phyloP scores from a whole-genome alignment of 2,329 filamentous ascomycete genomes.

The Aspergillus costaricaensis region DNA sequence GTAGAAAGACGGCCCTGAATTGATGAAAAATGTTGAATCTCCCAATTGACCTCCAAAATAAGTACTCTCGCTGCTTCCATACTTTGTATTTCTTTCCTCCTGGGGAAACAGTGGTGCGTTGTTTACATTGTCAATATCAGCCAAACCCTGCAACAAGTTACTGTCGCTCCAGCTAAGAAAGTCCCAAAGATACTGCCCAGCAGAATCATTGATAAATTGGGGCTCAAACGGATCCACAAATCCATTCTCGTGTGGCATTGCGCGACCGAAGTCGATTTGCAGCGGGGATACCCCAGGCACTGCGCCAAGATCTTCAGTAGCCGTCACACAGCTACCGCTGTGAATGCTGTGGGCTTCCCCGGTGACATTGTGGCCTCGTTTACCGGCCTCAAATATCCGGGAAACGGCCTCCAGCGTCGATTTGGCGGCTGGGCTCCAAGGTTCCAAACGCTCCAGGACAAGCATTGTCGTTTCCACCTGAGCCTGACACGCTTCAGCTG shows the following conservation, averaged over 20 bases:
- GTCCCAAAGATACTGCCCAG: slow-evolving; percentile 39
- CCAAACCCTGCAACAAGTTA: slow-evolving; percentile 33
- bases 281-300: slow-evolving; percentile 10
- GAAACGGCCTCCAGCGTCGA: slow-evolving; percentile 65
- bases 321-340: slow-evolving; percentile 16
- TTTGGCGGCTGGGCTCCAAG: slow-evolving; percentile 65
- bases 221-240: slow-evolving; percentile 28
- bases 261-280: slow-evolving; percentile 21
- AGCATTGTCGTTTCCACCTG: slow-evolving; percentile 55
- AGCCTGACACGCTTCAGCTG: slow-evolving; percentile 52
- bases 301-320: slow-evolving; percentile 19
- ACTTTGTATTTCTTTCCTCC: slow-evolving; percentile 32
- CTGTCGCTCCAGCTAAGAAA: slow-evolving; percentile 43
- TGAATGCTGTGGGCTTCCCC: slow-evolving; percentile 16
- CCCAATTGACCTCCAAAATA: slow-evolving; percentile 26
- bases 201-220: slow-evolving; percentile 32
- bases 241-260: slow-evolving; percentile 23
- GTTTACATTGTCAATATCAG: slow-evolving; percentile 27
- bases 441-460: slow-evolving; percentile 55
- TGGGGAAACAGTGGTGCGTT: slow-evolving; percentile 29
- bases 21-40: slow-evolving; percentile 30
- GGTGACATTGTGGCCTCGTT: slow-evolving; percentile 28
- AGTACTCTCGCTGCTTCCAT: slow-evolving; percentile 20
- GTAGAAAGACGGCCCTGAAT: slow-evolving; percentile 30
- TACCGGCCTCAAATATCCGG: slow-evolving; percentile 63